Conservation (phyloP, 148 eudicot species). For the Camellia japonica region DNA sequence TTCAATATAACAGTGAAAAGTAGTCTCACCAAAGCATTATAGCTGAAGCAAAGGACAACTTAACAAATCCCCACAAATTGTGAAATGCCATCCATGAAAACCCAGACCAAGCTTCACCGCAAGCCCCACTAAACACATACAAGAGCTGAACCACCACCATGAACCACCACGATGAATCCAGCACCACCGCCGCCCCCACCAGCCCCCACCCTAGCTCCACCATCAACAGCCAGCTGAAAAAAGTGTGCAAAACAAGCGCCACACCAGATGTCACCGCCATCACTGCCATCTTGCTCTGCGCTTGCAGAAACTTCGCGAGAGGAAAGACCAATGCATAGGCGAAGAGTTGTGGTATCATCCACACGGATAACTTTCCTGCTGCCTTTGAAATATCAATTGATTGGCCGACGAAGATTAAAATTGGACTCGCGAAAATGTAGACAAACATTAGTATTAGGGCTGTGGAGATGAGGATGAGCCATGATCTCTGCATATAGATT, state of each 20-base stretch:
- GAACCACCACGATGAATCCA: slow-evolving; percentile 44
- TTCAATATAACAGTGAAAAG: background rate
- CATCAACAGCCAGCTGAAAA: slow-evolving; percentile 40
- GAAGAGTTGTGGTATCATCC: slow-evolving; percentile 44
- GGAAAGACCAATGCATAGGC: slow-evolving; percentile 41
- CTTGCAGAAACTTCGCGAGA: slow-evolving; percentile 33
- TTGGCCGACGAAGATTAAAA: slow-evolving; percentile 30
- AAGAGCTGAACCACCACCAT: slow-evolving; percentile 35
- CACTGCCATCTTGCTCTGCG: slow-evolving; percentile 44
- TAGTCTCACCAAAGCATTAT: slow-evolving; percentile 35
- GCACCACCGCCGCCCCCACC: slow-evolving; percentile 33
- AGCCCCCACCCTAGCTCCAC: slow-evolving; percentile 42
- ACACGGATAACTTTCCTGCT: slow-evolving; percentile 31
- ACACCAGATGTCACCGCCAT: slow-evolving; percentile 33
- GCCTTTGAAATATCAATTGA: slow-evolving; percentile 18
- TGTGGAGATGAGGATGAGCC: slow-evolving; percentile 25
- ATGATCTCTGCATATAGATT: slow-evolving; percentile 36
- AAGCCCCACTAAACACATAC: slow-evolving; percentile 34
- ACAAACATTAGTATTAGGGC: slow-evolving; percentile 14
- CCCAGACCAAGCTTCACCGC: slow-evolving; percentile 38
- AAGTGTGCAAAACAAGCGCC: slow-evolving; percentile 26
- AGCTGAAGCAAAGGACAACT: slow-evolving; percentile 34
- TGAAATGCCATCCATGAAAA: slow-evolving; percentile 28
- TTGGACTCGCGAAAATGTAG: slow-evolving; percentile 18
- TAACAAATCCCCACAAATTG: slow-evolving; percentile 29